phyloP scores from a whole-genome alignment of 495 filamentous ascomycete species.

The Xylaria grammica region DNA sequence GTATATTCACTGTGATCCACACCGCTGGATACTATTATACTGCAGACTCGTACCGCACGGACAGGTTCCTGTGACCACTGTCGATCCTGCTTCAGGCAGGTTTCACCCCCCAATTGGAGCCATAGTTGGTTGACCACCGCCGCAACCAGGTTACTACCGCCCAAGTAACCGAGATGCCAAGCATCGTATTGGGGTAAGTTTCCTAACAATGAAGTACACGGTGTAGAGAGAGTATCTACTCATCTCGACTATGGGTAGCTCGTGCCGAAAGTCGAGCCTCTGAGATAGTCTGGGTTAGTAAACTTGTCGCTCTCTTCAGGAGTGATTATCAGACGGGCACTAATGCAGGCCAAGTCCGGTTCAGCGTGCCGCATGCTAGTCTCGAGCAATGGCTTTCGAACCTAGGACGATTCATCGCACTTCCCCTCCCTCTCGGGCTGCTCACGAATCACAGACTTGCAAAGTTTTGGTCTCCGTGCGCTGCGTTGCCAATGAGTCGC shows the following conservation, averaged over 20 bases:
- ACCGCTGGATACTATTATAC: no score
- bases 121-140: not conserved
- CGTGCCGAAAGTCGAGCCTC: conserved; percentile 1
- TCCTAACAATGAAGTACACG: not conserved
- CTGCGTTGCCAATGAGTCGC: conserved; percentile 2
- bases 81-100: conserved; percentile 32
- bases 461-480: conserved; percentile 1
- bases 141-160: not conserved
- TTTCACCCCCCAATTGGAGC: conserved; percentile 27
- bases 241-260: not conserved
- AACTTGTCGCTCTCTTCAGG: not conserved
- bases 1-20: no score
- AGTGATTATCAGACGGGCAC: not conserved
- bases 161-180: conserved; percentile 8
- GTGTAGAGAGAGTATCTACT: no score
- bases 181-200: not conserved
- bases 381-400: not conserved
- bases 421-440: not conserved
- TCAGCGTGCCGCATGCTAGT: not conserved
- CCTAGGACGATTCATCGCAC: not conserved
- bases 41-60: no score
- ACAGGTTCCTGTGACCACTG: not conserved
- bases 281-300: no score
- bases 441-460: not conserved
- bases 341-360: not conserved